These are phyloP conservation scores for Allomyces macrogynus DNA, from an alignment of 192 early-diverging fungal species.

Conservation along the genomic window DNA sequence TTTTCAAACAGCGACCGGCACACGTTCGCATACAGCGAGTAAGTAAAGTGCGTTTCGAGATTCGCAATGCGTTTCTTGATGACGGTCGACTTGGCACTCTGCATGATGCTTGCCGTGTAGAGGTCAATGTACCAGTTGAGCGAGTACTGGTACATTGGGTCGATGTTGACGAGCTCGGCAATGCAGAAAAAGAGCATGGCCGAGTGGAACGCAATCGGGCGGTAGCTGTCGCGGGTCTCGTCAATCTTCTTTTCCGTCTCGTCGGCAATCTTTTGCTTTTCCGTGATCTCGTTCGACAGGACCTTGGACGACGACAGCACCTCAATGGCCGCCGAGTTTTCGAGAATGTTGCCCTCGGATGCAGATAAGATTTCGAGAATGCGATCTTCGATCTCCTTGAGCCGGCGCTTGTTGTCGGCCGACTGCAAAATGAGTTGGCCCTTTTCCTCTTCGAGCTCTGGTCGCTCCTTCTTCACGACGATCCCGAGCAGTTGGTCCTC, in stretches of 20 bases:
- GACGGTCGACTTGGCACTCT: slow-evolving; percentile 34
- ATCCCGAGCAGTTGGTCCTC: slow-evolving; percentile 44
- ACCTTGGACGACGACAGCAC: slow-evolving; percentile 33
- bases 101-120: slow-evolving; percentile 26
- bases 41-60: slow-evolving; percentile 31
- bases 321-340: slow-evolving; percentile 43
- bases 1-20: slow-evolving; percentile 43
- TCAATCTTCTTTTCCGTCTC: slow-evolving; percentile 47
- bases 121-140: slow-evolving; percentile 45
- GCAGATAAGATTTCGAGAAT: slow-evolving; percentile 38
- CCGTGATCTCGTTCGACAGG: slow-evolving; percentile 34
- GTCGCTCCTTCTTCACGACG: slow-evolving; percentile 38
- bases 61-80: slow-evolving; percentile 19
- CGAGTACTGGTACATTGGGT: slow-evolving; percentile 51
- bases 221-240: slow-evolving; percentile 40
- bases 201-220: slow-evolving; percentile 43
- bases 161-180: slow-evolving; percentile 42
- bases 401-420: slow-evolving; percentile 37
- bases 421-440: slow-evolving; percentile 37
- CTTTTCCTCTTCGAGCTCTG: slow-evolving; percentile 46
- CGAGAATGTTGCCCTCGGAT: slow-evolving; percentile 42
- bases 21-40: slow-evolving; percentile 32
- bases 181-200: slow-evolving; percentile 42
- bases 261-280: slow-evolving; percentile 46
- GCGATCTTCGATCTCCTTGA: slow-evolving; percentile 46